These are phyloP conservation scores for Jackrogersella multiformis DNA, from an alignment of 495 filamentous ascomycete species.

Conservation along the genomic window DNA sequence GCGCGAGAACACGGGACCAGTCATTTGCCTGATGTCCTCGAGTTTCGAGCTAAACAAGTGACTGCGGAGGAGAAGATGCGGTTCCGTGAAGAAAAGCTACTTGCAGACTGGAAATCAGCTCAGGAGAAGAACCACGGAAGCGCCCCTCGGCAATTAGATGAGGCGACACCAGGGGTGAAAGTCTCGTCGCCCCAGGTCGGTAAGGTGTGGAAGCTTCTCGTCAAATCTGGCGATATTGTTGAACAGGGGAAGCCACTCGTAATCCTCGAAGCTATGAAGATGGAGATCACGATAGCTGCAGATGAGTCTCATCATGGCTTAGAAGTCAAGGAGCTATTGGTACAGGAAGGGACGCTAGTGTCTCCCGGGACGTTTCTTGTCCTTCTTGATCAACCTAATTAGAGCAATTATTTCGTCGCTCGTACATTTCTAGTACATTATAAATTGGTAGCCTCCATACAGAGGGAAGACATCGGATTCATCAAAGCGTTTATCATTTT, in stretches of 20 bases:
- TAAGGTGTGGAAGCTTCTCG: constrained; percentile 67
- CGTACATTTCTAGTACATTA: neutral
- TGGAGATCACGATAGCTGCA: constrained; percentile 54
- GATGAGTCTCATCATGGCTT: constrained; percentile 27
- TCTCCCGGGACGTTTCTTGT: constrained; percentile 26
- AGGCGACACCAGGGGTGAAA: constrained; percentile 32
- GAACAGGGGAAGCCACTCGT: constrained; percentile 48
- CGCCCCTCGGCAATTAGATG: neutral
- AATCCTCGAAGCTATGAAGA: constrained; percentile 66
- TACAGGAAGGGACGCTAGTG: constrained; percentile 25
- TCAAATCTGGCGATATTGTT: constrained; percentile 54
- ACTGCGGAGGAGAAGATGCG: constrained; percentile 49
- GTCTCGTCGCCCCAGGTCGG: constrained; percentile 56
- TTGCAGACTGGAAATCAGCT: constrained; percentile 52
- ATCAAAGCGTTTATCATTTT: too few species aligned
- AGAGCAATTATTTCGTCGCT: neutral
- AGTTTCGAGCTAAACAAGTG: constrained; percentile 25
- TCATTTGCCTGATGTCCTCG: neutral
- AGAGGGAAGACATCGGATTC: too few species aligned
- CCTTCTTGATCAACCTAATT: constrained; percentile 51
- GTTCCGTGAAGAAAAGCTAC: constrained; percentile 49
- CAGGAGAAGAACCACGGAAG: constrained; percentile 53
- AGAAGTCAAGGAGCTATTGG: constrained; percentile 25
- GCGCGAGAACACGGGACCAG: constrained; percentile 8
- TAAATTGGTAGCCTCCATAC: too few species aligned